A percentile compares a stretch with the other conserved stretches of the same genome.
phyloP scores from a whole-genome alignment of 352 stramenopile genomes.

The Phytophthora syringae region DNA sequence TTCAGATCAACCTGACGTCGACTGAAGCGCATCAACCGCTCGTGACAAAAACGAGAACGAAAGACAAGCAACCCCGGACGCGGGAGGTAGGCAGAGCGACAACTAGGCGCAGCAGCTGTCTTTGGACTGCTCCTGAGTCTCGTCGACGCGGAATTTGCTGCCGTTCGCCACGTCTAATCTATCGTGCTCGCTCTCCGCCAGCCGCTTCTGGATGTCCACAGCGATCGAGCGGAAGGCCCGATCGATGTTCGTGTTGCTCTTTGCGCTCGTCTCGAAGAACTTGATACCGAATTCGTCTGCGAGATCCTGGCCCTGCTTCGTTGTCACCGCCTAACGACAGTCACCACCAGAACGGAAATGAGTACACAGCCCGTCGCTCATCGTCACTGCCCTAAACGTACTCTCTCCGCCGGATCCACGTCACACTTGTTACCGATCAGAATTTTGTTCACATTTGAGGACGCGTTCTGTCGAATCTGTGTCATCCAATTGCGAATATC shows the following conservation, averaged over 20 bases:
- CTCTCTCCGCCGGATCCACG: conserved; percentile 95
- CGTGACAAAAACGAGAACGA: conserved; percentile 20
- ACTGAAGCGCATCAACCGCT: conserved; percentile 2
- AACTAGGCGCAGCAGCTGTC: conserved; percentile 79
- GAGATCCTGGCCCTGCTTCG: conserved; percentile 93
- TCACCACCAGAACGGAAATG: conserved; percentile 14
- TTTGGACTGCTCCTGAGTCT: conserved; percentile 78
- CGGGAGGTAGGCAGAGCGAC: not conserved
- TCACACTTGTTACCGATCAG: conserved; percentile 99
- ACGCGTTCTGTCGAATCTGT: conserved; percentile 97
- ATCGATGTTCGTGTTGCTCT: conserved; percentile 95
- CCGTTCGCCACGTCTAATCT: conserved; percentile 89
- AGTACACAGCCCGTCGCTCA: conserved; percentile 12
- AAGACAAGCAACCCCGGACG: not conserved
- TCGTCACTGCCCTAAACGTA: conserved; percentile 39
- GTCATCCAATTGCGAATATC: conserved; percentile 93
- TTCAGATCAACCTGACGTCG: conserved; percentile 5
- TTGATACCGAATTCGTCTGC: conserved; percentile 94
- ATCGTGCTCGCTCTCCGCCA: conserved; percentile 88
- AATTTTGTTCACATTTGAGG: conserved; percentile 99
- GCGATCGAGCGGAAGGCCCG: conserved; percentile 88
- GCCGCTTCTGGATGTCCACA: conserved; percentile 89
- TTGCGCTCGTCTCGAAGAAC: conserved; percentile 95
- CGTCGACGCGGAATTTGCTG: conserved; percentile 87
- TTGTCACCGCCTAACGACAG: conserved; percentile 84